Base-by-base conservation (phyloP, 257 asterid species). In the Lycium barbarum region DNA sequence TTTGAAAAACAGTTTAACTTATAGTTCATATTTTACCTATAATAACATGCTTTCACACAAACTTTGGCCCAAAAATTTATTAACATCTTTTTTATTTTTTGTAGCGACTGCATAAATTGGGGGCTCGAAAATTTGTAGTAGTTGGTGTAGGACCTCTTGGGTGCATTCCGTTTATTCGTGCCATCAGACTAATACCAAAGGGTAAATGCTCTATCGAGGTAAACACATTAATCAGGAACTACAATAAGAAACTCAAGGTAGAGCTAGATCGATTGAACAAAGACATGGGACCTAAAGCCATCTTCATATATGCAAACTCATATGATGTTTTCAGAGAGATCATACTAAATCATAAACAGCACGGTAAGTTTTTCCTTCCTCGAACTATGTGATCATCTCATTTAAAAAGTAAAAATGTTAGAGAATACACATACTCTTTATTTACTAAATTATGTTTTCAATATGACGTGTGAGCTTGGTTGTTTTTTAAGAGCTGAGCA, bases 71-170 rank as follows among this genome's bases (percentile, higher is more conserved):
- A 40, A 3, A 33, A 38, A 26, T 35, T 13, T 9, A n/a, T n/a
- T 26, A 58, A 18, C n/a, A 0, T 15, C 8, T 84, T 15, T 13
- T 10, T 10, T 18, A 43, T 72, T 8, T 58, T 13, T 54, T 58
- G 49, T n/a, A 91, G 94, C 20, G 88, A 66, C 15, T 91, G 54
- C 85, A 89, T 36, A 58, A 8, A 57, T 82, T 90, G 81, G 94
- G 94, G 68, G 94, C 92, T n/a, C 87, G 93, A 54, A 91, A 88
- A 59, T 76, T 91, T 47, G 88, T 89, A 0, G 88, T 91, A 0
- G 91, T 89, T 20, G 92, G 89, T 14, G 26, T 91, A 10, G 94
- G 94, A 36, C 94, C 94, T 36, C 88, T 91, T 1, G 94, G 94
- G 4, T 91, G 92, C 85, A 91, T 91, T 40, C 93, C 94, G 3